Evolutionary conservation across 495 filamentous ascomycete genomes (phyloP).

Genomic region (Lophium mytilinum): DNA sequence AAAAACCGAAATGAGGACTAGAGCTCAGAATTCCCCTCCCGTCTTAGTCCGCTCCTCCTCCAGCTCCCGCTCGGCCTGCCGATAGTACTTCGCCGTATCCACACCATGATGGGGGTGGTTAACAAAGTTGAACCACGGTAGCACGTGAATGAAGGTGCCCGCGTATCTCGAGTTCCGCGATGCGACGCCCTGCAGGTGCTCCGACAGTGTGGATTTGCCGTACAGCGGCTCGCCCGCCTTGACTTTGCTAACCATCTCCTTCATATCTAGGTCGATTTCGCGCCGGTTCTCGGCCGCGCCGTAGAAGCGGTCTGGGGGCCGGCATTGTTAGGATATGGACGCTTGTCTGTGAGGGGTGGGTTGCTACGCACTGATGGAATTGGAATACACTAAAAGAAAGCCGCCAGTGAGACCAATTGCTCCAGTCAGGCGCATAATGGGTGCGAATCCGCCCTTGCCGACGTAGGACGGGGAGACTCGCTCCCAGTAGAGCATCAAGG

Average conservation of each 20-base stretch:
- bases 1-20: no score
- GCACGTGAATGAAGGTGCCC: slow-evolving; percentile 65
- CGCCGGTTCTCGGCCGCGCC: slow-evolving; percentile 85
- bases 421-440: slow-evolving; percentile 69
- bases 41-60: slow-evolving; percentile 53
- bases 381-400: slow-evolving; percentile 71
- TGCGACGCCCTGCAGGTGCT: slow-evolving; percentile 90
- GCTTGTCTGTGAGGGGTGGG: background rate
- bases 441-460: slow-evolving; percentile 68
- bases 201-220: slow-evolving; percentile 63
- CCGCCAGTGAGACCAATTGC: slow-evolving; percentile 65
- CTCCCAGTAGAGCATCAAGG: slow-evolving; percentile 69
- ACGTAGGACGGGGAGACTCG: slow-evolving; percentile 71
- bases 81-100: slow-evolving; percentile 97
- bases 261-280: slow-evolving; percentile 93
- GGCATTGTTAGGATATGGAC: background rate
- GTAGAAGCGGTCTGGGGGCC: slow-evolving; percentile 61
- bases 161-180: slow-evolving; percentile 87
- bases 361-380: slow-evolving; percentile 52
- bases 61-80: slow-evolving; percentile 87
- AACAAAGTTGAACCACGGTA: slow-evolving; percentile 97
- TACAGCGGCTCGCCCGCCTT: slow-evolving; percentile 90
- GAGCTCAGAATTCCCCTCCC: no score
- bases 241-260: slow-evolving; percentile 92
- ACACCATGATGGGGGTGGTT: slow-evolving; percentile 94